Evolutionary conservation across 176 grass and related monocot genomes (phyloP).

Genomic region (Oryza officinalis): DNA sequence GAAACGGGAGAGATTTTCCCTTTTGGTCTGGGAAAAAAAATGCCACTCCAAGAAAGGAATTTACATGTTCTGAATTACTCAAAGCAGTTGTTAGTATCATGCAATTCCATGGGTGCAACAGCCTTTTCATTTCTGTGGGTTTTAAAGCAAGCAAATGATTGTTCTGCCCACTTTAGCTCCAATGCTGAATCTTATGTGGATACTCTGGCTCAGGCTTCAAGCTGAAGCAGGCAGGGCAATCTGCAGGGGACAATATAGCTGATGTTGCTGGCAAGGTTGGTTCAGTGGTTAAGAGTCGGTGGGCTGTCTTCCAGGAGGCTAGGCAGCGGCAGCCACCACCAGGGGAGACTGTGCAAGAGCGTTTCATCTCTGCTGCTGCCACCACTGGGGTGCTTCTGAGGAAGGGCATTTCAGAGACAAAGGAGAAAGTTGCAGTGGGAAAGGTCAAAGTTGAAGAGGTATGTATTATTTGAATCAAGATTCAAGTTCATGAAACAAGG

Average conservation of each 20-base stretch:
- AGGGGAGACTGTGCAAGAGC: slow-evolving; percentile 78
- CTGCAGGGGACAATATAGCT: slow-evolving; percentile 78
- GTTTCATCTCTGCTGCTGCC: slow-evolving; percentile 76
- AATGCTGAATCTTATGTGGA: slow-evolving; percentile 24
- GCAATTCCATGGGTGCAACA: neutral
- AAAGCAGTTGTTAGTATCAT: neutral
- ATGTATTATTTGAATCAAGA: neutral
- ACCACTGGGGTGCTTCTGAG: slow-evolving; percentile 79
- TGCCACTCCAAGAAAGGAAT: neutral
- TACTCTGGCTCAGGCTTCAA: slow-evolving; percentile 55
- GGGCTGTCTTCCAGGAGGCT: slow-evolving; percentile 79
- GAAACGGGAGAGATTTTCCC: neutral
- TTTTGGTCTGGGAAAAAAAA: neutral
- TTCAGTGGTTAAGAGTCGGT: slow-evolving; percentile 79
- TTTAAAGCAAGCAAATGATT: neutral
- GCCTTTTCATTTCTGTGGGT: neutral
- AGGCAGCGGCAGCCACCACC: slow-evolving; percentile 61
- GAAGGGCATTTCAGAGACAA: slow-evolving; percentile 89
- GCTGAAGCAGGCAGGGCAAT: slow-evolving; percentile 88
- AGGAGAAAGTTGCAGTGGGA: slow-evolving; percentile 91
- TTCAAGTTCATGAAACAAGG: neutral
- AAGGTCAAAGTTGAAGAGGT: slow-evolving; percentile 99
- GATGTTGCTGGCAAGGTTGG: slow-evolving; percentile 84
- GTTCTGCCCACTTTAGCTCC: neutral
- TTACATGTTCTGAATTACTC: neutral